Conservation (phyloP, 148 eudicot genomes). For the Beta vulgaris region DNA sequence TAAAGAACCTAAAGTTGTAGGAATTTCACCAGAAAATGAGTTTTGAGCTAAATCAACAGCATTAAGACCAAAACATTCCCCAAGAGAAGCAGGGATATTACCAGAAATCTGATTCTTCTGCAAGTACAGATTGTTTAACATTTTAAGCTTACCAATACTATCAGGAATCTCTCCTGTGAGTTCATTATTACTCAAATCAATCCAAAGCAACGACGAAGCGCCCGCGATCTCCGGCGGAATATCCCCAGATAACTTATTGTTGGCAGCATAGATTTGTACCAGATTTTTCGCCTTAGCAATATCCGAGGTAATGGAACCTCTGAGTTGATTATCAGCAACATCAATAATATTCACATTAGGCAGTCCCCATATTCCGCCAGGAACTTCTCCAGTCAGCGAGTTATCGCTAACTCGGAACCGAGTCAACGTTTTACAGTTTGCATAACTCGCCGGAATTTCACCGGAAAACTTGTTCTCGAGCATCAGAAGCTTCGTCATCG, state of each 20-base stretch:
- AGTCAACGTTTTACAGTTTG: conserved; percentile 49
- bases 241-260: conserved; percentile 57
- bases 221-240: conserved; percentile 56
- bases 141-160: conserved; percentile 47
- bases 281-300: conserved; percentile 55
- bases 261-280: conserved; percentile 32
- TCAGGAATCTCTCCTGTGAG: conserved; percentile 53
- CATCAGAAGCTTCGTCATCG: conserved; percentile 56
- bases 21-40: conserved; percentile 59
- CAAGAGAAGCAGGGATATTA: conserved; percentile 54
- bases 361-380: conserved; percentile 78
- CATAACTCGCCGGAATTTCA: conserved; percentile 59
- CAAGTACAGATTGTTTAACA: conserved; percentile 48
- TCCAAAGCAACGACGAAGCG: conserved; percentile 31
- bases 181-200: conserved; percentile 55
- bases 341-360: conserved; percentile 61
- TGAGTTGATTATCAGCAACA: conserved; percentile 49
- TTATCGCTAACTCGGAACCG: conserved; percentile 83
- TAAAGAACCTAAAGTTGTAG: conserved; percentile 56
- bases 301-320: conserved; percentile 53
- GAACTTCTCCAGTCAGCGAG: conserved; percentile 63
- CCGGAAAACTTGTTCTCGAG: conserved; percentile 74
- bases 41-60: conserved; percentile 64
- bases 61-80: conserved; percentile 52
- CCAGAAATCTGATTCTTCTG: conserved; percentile 58